Evolutionary conservation across 2,329 filamentous ascomycete genomes (phyloP).

Genomic region (Pseudocercospora fijiensis): DNA sequence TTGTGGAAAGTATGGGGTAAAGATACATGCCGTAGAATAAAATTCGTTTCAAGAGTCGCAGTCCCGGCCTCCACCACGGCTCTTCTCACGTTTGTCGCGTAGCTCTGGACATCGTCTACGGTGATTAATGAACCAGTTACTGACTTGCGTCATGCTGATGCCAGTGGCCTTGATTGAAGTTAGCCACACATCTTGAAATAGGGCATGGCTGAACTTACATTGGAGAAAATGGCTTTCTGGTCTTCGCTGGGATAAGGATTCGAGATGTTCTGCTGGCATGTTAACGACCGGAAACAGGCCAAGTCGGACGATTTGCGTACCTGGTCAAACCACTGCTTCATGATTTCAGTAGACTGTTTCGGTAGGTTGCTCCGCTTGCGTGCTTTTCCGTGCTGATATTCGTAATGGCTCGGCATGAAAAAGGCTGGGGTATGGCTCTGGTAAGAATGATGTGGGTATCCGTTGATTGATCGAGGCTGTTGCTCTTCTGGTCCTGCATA

Average conservation of each 20-base stretch:
- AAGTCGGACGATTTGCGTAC: constrained; percentile 15
- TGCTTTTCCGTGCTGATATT: constrained; percentile 40
- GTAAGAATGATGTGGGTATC: constrained; percentile 25
- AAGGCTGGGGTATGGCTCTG: constrained; percentile 26
- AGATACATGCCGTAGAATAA: constrained; percentile 7
- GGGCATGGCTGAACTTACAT: constrained; percentile 27
- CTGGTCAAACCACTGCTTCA: constrained; percentile 44
- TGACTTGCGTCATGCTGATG: constrained; percentile 44
- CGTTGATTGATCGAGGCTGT: constrained; percentile 14
- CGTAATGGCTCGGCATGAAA: constrained; percentile 40
- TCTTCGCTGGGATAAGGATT: constrained; percentile 43
- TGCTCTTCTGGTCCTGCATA: constrained; percentile 24
- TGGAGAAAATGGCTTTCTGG: constrained; percentile 39
- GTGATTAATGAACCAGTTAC: constrained; percentile 45
- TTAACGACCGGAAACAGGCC: constrained; percentile 4
- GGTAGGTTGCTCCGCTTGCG: constrained; percentile 42
- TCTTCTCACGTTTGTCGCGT: constrained; percentile 39
- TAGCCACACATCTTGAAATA: background rate
- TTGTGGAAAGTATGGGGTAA: constrained; percentile 1
- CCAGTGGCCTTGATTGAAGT: constrained; percentile 33
- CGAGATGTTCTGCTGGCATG: constrained; percentile 34
- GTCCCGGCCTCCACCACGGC: constrained; percentile 23
- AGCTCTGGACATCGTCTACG: constrained; percentile 41
- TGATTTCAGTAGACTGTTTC: constrained; percentile 42
- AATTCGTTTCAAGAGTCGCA: constrained; percentile 16